Conservation (phyloP, 305 asterid species). For the Fraxinus sp. region DNA sequence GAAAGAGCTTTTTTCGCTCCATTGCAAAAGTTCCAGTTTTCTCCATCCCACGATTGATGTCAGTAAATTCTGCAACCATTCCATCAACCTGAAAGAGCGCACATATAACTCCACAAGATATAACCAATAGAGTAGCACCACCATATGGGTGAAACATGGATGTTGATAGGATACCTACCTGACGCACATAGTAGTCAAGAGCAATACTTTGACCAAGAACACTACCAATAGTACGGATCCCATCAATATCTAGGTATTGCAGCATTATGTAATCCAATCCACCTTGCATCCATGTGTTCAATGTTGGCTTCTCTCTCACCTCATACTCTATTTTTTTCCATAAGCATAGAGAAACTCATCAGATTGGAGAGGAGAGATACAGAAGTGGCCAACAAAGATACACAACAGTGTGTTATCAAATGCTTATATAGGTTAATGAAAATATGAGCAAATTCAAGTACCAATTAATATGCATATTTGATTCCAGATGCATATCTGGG, state of each 20-base stretch:
- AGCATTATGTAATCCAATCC: slow-evolving; percentile 84
- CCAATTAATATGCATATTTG: not conserved
- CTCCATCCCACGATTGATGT: not conserved
- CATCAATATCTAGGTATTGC: slow-evolving; percentile 73
- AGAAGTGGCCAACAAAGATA: not conserved
- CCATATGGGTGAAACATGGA: not conserved
- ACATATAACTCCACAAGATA: not conserved
- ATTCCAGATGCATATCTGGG: not conserved
- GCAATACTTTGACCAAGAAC: slow-evolving; percentile 99
- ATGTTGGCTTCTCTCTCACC: slow-evolving; percentile 67
- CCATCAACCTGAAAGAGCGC: slow-evolving; percentile 53
- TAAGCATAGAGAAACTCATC: slow-evolving; percentile 21
- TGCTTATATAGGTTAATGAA: not conserved
- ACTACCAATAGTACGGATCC: slow-evolving; percentile 91
- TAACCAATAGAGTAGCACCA: slow-evolving; percentile 2
- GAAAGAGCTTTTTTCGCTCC: slow-evolving; percentile 1
- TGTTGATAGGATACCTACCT: slow-evolving; percentile 47
- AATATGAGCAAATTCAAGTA: not conserved
- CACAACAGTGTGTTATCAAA: not conserved
- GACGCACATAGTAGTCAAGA: slow-evolving; percentile 93
- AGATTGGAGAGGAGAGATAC: slow-evolving; percentile 8
- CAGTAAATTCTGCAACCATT: not conserved
- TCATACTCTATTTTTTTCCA: slow-evolving; percentile 60
- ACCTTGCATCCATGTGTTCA: slow-evolving; percentile 90
- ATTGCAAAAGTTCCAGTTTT: slow-evolving; percentile 1